A percentile compares a stretch with the other conserved stretches of the same genome.
Evolutionary conservation across 164 flowering plant species (phyloP).

Genomic region (Tinospora cordifolia): DNA sequence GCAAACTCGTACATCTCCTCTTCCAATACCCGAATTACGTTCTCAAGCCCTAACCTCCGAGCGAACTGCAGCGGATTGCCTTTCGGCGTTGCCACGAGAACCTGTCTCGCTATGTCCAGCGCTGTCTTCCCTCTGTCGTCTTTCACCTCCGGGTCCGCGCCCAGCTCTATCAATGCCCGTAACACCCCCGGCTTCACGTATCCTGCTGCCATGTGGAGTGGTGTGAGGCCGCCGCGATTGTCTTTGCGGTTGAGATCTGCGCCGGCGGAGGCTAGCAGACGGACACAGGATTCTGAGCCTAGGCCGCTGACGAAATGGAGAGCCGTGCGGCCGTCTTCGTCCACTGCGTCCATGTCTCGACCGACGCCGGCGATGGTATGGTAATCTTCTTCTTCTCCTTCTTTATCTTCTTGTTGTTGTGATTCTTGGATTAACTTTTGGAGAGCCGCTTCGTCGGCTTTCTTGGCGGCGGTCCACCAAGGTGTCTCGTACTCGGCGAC

Average conservation of each 20-base stretch:
- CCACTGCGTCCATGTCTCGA: conserved; percentile 78
- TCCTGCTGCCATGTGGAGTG: conserved; percentile 98
- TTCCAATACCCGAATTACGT: conserved; percentile 46
- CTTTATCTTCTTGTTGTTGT: conserved; percentile 21
- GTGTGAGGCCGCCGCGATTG: conserved; percentile 53
- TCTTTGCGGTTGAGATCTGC: conserved; percentile 58
- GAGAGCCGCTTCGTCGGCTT: conserved; percentile 65
- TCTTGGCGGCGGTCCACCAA: conserved; percentile 97
- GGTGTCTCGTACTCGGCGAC: conserved; percentile 83
- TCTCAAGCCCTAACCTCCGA: conserved; percentile 66
- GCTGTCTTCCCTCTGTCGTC: conserved; percentile 67
- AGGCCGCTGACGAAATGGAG: conserved; percentile 76
- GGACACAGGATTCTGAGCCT: conserved; percentile 69
- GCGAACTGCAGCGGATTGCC: conserved; percentile 74
- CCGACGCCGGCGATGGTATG: conserved; percentile 1
- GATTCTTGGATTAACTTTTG: conserved; percentile 23
- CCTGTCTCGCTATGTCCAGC: conserved; percentile 55
- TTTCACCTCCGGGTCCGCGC: conserved; percentile 66
- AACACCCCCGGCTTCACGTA: conserved; percentile 58
- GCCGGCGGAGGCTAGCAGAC: conserved; percentile 58
- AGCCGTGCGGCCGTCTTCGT: conserved; percentile 75
- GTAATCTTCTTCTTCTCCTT: conserved; percentile 3
- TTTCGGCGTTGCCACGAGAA: conserved; percentile 51
- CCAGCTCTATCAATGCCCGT: conserved; percentile 43
- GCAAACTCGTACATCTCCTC: conserved; percentile 69